A percentile compares a stretch with the other conserved stretches of the same genome.
These are phyloP conservation scores for Mallotus nudiflorus DNA, from an alignment of 345 rosid species.

Conservation along the genomic window DNA sequence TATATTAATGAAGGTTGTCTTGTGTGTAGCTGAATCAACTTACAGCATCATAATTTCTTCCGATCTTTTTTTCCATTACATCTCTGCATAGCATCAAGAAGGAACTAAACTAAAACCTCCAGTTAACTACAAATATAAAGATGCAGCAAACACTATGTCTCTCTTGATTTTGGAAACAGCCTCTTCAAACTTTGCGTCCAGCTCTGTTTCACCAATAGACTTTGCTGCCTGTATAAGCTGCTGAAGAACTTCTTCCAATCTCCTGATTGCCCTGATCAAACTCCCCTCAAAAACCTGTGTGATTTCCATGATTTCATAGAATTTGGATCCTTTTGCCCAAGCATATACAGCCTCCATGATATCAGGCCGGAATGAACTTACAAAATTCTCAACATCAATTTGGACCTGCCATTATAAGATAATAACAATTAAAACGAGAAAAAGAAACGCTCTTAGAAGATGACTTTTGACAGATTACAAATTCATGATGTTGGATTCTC, in stretches of 20 bases:
- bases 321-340: slow-evolving; percentile 98
- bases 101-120: not conserved
- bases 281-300: slow-evolving; percentile 97
- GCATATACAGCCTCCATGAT: slow-evolving; percentile 96
- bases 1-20: not conserved
- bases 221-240: slow-evolving; percentile 90
- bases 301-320: slow-evolving; percentile 91
- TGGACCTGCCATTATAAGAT: slow-evolving; percentile 54
- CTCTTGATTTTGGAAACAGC: slow-evolving; percentile 90
- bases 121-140: slow-evolving; percentile 66
- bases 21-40: too few species aligned
- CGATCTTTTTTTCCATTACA: too few species aligned
- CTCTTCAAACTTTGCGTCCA: slow-evolving; percentile 79
- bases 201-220: slow-evolving; percentile 84
- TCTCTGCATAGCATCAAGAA: too few species aligned
- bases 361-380: slow-evolving; percentile 85
- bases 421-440: not conserved
- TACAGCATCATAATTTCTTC: too few species aligned
- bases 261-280: slow-evolving; percentile 94
- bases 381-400: slow-evolving; percentile 79
- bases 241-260: slow-evolving; percentile 94
- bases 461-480: not conserved
- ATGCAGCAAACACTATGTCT: slow-evolving; percentile 96
- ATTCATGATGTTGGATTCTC: not conserved
- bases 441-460: not conserved